Evolutionary conservation across 495 filamentous ascomycete genomes (phyloP), one percentile per base, ranked within the genome.

Genomic region (Durotheca rogersii): DNA sequence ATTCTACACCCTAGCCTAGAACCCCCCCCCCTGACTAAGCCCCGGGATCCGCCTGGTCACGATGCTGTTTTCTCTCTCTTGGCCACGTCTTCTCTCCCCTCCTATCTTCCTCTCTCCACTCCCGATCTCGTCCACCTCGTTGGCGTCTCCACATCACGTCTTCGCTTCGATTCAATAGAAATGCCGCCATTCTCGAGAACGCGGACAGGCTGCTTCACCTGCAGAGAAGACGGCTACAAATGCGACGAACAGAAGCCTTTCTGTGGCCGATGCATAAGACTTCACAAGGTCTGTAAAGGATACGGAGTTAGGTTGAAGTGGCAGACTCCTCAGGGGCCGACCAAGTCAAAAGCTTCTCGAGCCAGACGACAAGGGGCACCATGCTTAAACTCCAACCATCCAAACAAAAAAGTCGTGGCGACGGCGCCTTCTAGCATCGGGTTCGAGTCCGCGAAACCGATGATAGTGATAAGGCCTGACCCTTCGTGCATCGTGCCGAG

Each of bases 141-240:
- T 1, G 15, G 6, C 37, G 7, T 3, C 7, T 14, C 32, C 20
- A 14, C 37, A 40, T 16, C 38, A 41, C 38, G 38, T 14, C 15
- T 35, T 46, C 20, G n/a, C 14, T 37, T 15, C 17, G 7, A 5
- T 27, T 27, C 20, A 16, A 12, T 21, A 50, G 34, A 12, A 64
- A n/a, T n/a, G n/a, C n/a, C 56, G 58, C 37, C 58, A 14, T 65
- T 65, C 48, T 56, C 47, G 19, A 59, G 63, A 39, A 63, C 63
- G 10, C 46, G 60, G 30, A 63, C 60, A 0, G 63, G 63, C n/a
- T 66, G 63, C 14, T 56, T 57, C 38, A 66, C 63, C 15, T 66
- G 63, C 31, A 55, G 63, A 35, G 63, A 61, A 19, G 63, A 66
- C 25, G 63, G 63, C 1, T 64, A 66, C 29, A 66, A 66, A 27